These are phyloP conservation scores for Parasitella parasitica DNA, from an alignment of 371 early-diverging fungal species.

Conservation along the genomic window DNA sequence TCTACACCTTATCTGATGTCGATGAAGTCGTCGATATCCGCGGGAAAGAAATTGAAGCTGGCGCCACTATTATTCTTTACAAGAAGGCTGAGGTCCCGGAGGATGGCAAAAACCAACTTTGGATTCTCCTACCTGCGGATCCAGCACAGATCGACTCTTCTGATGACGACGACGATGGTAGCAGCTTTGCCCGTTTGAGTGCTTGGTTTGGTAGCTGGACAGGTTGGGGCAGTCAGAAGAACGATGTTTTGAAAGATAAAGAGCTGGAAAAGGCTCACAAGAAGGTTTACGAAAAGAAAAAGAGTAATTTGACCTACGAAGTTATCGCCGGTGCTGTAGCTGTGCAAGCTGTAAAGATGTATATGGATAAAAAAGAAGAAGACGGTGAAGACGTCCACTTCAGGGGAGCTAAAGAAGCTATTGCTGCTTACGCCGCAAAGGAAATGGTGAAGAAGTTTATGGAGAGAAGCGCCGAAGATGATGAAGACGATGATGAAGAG, in stretches of 20 bases:
- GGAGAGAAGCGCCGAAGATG: constrained; percentile 28
- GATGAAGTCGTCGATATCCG: constrained; percentile 40
- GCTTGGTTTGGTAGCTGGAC: constrained; percentile 49
- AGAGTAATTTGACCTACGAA: constrained; percentile 47
- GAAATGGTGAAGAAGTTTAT: constrained; percentile 36
- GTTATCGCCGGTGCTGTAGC: constrained; percentile 63
- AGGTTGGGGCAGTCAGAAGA: constrained; percentile 39
- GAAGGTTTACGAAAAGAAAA: constrained; percentile 45
- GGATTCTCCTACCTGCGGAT: constrained; percentile 40
- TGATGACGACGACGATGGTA: constrained; percentile 41
- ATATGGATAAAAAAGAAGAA: constrained; percentile 42
- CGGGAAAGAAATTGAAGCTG: constrained; percentile 21
- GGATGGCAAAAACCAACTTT: constrained; percentile 38
- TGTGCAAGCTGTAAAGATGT: constrained; percentile 55
- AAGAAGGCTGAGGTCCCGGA: constrained; percentile 27
- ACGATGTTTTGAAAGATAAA: constrained; percentile 31
- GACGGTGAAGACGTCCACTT: constrained; percentile 39
- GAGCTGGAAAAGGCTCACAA: constrained; percentile 40
- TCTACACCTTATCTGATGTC: constrained; percentile 28
- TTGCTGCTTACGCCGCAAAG: constrained; percentile 52
- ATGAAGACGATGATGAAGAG: constrained; percentile 26
- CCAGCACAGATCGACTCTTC: constrained; percentile 43
- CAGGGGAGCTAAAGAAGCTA: constrained; percentile 48
- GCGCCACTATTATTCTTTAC: constrained; percentile 39
- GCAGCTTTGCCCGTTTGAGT: constrained; percentile 34